Base-by-base conservation (phyloP, 2,329 filamentous ascomycete species). In the Colletotrichum agaves region DNA sequence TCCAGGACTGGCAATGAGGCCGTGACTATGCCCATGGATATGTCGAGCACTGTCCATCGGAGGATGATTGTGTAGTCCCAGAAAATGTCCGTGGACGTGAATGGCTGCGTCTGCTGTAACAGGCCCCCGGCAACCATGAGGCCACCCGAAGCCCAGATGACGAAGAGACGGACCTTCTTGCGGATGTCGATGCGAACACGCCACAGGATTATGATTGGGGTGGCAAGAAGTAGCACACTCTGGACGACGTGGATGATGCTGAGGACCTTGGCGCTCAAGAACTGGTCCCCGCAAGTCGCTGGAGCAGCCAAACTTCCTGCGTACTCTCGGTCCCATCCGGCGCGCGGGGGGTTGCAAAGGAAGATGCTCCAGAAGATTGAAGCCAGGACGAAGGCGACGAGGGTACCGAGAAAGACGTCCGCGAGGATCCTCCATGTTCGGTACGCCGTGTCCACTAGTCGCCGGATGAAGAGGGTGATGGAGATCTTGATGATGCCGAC, bases 191-290 rank as follows among this genome's bases (percentile, higher is more conserved):
- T 77, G 11, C 72, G 69, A 13, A 78, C 71, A 12, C 73, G 74
- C 74, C 74, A 77, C 7, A 78, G 67, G 1, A 78, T 74, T 7
- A 77, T 72, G 11, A 78, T 58, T 1, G 77, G 76, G 1, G 75
- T 73, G 11, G 69, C 59, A 6, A 78, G 71, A 0, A 78, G 68
- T 2, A 71, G 69, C 37, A 76, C 71, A 59, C 76, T 76, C 70
- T 77, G 73, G n/a, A 74, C 71, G 8, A 76, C 73, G 58, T 78
- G 75, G n/a, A 77, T 72, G 23, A 72, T 67, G 65, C 73, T 73
- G 19, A 78, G 56, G 4, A 74, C 58, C 43, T 67, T 70, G 4
- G 70, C 69, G 8, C 73, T 64, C 8, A 69, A 47, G 13, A 64
- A 67, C 2, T 69, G 59, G 50, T 67, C 39, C 13, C 67, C 61